Evolutionary conservation across 495 filamentous ascomycete genomes (phyloP).

Genomic region (Penicillium odoratum): DNA sequence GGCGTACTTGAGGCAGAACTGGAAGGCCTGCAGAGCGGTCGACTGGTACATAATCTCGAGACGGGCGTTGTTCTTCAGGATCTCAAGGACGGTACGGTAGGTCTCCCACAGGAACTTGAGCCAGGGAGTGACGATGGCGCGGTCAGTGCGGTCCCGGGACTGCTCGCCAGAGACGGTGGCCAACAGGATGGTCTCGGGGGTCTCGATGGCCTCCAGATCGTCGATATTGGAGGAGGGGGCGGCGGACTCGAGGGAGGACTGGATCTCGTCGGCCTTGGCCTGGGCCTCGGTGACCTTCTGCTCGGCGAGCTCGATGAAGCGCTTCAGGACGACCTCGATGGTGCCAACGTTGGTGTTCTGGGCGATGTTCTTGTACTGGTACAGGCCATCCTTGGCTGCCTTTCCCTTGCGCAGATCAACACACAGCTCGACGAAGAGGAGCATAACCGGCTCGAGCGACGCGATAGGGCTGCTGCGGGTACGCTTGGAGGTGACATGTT

Average conservation of each 20-base stretch:
- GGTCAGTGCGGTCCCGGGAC: slow-evolving; percentile 92
- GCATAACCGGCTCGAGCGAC: slow-evolving; percentile 96
- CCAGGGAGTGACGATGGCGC: slow-evolving; percentile 98
- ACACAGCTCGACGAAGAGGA: slow-evolving; percentile 93
- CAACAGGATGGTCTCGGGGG: slow-evolving; percentile 95
- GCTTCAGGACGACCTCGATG: slow-evolving; percentile 95
- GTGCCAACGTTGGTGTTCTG: slow-evolving; percentile 98
- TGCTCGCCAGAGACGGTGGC: slow-evolving; percentile 98
- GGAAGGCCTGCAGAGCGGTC: slow-evolving; percentile 95
- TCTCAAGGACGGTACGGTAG: slow-evolving; percentile 98
- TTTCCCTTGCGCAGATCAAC: slow-evolving; percentile 98
- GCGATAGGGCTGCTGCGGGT: slow-evolving; percentile 96
- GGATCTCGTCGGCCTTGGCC: slow-evolving; percentile 91
- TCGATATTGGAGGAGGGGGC: slow-evolving; percentile 76
- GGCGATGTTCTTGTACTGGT: slow-evolving; percentile 99
- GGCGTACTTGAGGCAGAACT: slow-evolving; percentile 96
- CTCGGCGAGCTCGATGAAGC: slow-evolving; percentile 95
- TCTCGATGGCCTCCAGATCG: slow-evolving; percentile 95
- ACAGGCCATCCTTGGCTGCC: slow-evolving; percentile 95
- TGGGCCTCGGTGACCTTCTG: slow-evolving; percentile 95
- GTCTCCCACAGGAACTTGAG: slow-evolving; percentile 99
- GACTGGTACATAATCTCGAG: slow-evolving; percentile 97
- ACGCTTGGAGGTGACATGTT: slow-evolving; percentile 97
- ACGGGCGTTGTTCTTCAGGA: slow-evolving; percentile 97
- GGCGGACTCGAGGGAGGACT: slow-evolving; percentile 75